phyloP scores from a whole-genome alignment of 345 rosid species.

The Citrus inodora region DNA sequence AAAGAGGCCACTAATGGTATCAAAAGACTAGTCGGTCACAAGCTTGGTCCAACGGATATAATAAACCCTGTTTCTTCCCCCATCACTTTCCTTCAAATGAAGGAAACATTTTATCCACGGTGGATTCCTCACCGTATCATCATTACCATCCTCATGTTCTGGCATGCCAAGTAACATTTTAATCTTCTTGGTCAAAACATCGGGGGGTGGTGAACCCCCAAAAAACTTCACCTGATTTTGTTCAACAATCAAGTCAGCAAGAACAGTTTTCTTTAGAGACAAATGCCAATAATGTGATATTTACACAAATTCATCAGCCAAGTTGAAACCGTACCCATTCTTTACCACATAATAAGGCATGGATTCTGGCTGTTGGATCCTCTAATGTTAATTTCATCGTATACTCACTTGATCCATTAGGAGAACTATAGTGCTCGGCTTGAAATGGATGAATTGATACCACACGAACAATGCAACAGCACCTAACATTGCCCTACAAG shows the following conservation, averaged over 20 bases:
- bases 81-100: neutral
- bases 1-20: neutral
- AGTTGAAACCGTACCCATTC: neutral
- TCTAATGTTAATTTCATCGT: slow-evolving; percentile 14
- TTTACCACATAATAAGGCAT: neutral
- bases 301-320: neutral
- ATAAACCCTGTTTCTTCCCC: neutral
- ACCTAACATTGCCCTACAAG: slow-evolving; percentile 3
- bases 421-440: neutral
- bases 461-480: slow-evolving; percentile 2
- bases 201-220: neutral
- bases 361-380: slow-evolving; percentile 20
- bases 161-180: slow-evolving; percentile 7
- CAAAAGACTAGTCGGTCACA: neutral
- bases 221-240: slow-evolving; percentile 8
- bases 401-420: neutral
- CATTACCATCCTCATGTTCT: neutral
- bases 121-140: neutral
- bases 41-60: neutral
- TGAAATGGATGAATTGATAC: neutral
- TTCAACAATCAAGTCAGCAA: neutral
- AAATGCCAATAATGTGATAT: neutral
- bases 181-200: neutral
- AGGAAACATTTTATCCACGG: slow-evolving; percentile 9
- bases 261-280: neutral